phyloP scores from a whole-genome alignment of 2,329 filamentous ascomycete species.

The Fusarium sp. region DNA sequence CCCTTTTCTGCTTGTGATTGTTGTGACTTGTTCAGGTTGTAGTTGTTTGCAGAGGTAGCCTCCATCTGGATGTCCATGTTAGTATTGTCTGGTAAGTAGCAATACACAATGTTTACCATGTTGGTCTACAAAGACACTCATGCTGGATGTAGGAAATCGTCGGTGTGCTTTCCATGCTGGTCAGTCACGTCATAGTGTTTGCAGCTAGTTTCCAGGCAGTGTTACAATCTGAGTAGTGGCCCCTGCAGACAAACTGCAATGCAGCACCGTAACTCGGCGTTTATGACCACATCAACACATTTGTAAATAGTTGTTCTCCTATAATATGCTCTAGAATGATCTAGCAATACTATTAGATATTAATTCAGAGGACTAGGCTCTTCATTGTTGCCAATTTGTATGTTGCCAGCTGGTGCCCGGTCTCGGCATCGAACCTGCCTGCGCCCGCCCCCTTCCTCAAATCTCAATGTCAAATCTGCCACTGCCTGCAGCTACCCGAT shows the following conservation, averaged over 20 bases:
- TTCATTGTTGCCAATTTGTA: neutral
- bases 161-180: neutral
- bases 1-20: neutral
- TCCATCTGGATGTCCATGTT: neutral
- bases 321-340: neutral
- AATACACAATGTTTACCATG: neutral
- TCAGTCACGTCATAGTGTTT: neutral
- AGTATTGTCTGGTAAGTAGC: neutral
- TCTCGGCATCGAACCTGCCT: constrained; percentile 5
- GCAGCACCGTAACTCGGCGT: neutral
- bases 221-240: neutral
- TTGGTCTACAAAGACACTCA: neutral
- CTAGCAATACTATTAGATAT: no score
- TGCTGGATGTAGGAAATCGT: neutral
- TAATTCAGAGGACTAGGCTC: neutral
- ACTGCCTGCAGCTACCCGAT: neutral
- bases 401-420: neutral
- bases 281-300: neutral
- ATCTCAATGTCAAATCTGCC: neutral
- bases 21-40: neutral
- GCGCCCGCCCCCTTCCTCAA: constrained; percentile 1
- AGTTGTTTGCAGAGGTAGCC: neutral
- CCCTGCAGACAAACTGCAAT: neutral
- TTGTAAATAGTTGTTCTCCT: neutral
- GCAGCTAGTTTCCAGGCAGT: neutral